These are phyloP conservation scores for Plasmodium cynomolgi DNA, from an alignment of 169 alveolate species.

Conservation along the genomic window DNA sequence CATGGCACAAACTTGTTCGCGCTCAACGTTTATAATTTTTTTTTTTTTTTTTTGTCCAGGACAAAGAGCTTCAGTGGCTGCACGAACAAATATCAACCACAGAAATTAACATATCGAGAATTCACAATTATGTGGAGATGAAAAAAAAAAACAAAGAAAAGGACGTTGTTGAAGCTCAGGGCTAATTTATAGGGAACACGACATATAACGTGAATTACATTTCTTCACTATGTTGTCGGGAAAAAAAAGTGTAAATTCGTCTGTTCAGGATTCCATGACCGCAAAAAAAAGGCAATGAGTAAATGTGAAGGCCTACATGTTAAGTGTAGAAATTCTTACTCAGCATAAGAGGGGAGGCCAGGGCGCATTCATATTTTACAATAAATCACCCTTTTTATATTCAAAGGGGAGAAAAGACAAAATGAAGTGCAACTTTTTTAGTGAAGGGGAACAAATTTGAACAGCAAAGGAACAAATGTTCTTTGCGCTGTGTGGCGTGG, in stretches of 20 bases:
- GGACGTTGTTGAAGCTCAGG: constrained; percentile 44
- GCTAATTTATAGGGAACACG: constrained; percentile 15
- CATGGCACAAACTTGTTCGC: neutral
- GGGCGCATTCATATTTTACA: neutral
- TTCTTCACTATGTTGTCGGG: neutral
- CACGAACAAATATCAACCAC: constrained; percentile 88
- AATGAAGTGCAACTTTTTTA: neutral
- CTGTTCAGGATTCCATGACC: neutral
- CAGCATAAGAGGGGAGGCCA: neutral
- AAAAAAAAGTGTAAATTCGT: neutral
- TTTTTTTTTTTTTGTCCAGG: constrained; percentile 69
- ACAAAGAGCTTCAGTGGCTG: constrained; percentile 87
- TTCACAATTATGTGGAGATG: constrained; percentile 90
- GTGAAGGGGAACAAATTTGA: neutral
- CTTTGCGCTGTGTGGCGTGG: neutral
- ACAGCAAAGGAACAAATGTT: neutral
- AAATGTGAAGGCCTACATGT: neutral
- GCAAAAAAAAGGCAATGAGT: neutral
- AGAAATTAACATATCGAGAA: constrained; percentile 91
- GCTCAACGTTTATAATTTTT: neutral
- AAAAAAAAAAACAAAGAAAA: constrained; percentile 77
- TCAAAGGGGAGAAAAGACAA: neutral
- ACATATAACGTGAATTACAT: neutral
- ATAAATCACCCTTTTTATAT: neutral
- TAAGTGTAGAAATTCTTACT: neutral